Conservation (phyloP, 208 protist species). For the Leishmania turanica region DNA sequence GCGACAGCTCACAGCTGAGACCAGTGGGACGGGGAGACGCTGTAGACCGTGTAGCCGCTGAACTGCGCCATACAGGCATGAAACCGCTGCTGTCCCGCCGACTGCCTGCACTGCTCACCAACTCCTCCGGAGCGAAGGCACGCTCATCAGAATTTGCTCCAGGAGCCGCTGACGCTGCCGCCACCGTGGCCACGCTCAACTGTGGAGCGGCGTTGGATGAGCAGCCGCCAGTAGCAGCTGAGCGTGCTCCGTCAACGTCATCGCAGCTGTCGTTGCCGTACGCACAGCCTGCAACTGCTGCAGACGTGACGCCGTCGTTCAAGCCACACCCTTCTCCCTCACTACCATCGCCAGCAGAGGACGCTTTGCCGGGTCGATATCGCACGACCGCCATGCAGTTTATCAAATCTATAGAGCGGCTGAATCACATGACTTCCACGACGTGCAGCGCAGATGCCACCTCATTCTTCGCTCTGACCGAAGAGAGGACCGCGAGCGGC, state of each 20-base stretch:
- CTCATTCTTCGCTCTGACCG: neutral
- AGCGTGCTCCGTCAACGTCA: neutral
- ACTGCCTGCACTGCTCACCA: neutral
- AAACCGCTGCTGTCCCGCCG: neutral
- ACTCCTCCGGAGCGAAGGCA: neutral
- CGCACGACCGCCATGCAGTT: slow-evolving; percentile 11
- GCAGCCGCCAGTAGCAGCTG: neutral
- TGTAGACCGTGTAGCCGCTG: neutral
- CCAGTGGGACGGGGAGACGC: neutral
- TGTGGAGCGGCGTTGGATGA: neutral
- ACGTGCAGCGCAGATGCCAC: neutral
- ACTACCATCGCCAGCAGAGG: neutral
- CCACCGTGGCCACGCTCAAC: neutral
- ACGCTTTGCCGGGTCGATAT: neutral
- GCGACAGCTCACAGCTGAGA: neutral
- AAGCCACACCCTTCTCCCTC: neutral
- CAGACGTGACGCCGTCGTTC: neutral
- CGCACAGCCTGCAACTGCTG: neutral
- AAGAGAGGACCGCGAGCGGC: neutral
- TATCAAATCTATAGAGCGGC: neutral
- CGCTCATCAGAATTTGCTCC: neutral
- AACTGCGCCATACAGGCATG: neutral
- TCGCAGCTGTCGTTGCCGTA: too few relatives aligned
- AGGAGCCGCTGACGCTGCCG: neutral
- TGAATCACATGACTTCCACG: slow-evolving; percentile 11